These are phyloP conservation scores for Citrullus colocynthis DNA, from an alignment of 306 rosid species.

Conservation along the genomic window DNA sequence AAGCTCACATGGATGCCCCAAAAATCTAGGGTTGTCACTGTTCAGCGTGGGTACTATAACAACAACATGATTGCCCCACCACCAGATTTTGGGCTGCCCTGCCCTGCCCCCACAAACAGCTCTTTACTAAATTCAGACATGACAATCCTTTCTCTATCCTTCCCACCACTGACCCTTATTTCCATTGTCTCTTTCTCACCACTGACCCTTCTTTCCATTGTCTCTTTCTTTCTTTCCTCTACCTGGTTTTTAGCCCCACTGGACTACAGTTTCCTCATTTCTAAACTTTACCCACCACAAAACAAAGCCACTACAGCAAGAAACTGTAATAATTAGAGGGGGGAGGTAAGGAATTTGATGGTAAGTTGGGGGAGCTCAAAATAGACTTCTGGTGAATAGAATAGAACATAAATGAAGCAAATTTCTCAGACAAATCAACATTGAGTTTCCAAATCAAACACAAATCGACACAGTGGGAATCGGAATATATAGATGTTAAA, in stretches of 20 bases:
- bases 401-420: neutral
- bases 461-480: neutral
- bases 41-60: conserved; percentile 11
- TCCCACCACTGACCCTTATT: neutral
- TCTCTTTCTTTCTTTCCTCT: neutral
- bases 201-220: neutral
- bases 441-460: neutral
- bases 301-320: neutral
- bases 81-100: neutral
- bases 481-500: neutral
- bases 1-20: conserved; percentile 10
- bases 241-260: neutral
- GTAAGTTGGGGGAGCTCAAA: neutral
- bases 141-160: conserved; percentile 12
- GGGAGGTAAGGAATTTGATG: neutral
- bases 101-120: neutral
- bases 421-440: neutral
- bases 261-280: neutral
- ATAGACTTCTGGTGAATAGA: neutral
- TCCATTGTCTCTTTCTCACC: conserved; percentile 1
- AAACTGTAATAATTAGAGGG: neutral
- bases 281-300: neutral
- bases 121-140: conserved; percentile 9
- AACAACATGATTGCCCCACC: neutral
- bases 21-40: conserved; percentile 13